Base-by-base conservation (phyloP, 148 eudicot species). In the Cornus controversa region DNA sequence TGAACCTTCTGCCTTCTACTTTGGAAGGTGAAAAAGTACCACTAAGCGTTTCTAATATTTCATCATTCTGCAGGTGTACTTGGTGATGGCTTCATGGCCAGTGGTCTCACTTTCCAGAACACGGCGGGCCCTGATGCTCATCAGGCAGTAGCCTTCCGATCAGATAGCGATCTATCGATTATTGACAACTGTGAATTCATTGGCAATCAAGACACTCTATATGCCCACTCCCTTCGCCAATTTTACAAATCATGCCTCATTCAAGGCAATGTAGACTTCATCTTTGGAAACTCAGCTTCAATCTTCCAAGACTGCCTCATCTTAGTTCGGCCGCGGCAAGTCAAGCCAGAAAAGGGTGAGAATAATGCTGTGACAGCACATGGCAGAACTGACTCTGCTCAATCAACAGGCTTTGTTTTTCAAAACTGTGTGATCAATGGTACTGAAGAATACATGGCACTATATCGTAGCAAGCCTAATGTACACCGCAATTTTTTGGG, bases 71-170 rank as follows among this genome's bases (percentile, higher is more conserved):
- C 79, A 94, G 97, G 88, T 16, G 92, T 91, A 2, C 64, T 84
- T 57, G 97, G 95, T 0, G 98, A 94, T 76, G 93, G 98, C 24
- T 94, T 94, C 78, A 92, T 94, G 95, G 98, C 97, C 0, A 88
- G 85, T 34, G 94, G 86, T 23, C 76, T 94, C 75, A 94, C 98
- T 15, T 80, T 94, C 82, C 72, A 90, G 81, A 94, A 94, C 86
- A 89, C 93, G 1, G 97, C 98, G 0, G 98, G 98, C 22, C 92
- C 95, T 0, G 84, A 82, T 24, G 88, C 91, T 13, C 94, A 91
- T 73, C 98, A 94, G 66, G 97, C 98, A 7, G 97, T 94, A 10
- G 97, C 98, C 69, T 94, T 94, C 82, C 85, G 92, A 9, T 92
- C 94, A 1, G 96, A 91, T 80, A 94, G 98, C 28, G 98, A 94